Conservation (phyloP, 257 asterid genomes). For the Perilla frutescens region DNA sequence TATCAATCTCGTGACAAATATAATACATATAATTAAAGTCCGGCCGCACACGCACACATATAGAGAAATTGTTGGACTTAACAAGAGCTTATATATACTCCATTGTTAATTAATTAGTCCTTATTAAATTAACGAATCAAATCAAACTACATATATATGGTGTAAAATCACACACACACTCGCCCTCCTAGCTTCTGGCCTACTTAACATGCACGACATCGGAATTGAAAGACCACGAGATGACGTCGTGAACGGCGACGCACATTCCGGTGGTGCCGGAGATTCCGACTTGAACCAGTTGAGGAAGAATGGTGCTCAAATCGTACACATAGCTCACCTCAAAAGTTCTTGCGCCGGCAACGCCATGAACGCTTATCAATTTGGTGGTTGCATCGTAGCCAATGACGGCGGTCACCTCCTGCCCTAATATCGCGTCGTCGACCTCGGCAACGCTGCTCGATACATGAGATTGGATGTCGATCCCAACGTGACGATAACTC, state of each 20-base stretch:
- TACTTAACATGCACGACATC: neutral
- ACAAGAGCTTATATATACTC: too few relatives aligned
- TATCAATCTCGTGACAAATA: too few relatives aligned
- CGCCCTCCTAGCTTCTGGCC: neutral
- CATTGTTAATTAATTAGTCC: too few relatives aligned
- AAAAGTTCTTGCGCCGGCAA: neutral
- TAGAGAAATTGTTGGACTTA: too few relatives aligned
- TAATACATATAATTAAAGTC: too few relatives aligned
- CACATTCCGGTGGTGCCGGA: neutral
- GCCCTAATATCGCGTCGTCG: neutral
- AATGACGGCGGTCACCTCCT: neutral
- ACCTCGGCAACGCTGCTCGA: neutral
- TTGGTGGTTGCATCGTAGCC: neutral
- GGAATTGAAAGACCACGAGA: neutral
- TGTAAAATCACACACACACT: neutral
- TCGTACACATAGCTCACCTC: conserved; percentile 4
- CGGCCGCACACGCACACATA: too few relatives aligned
- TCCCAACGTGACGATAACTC: neutral
- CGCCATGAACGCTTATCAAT: neutral
- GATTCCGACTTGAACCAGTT: conserved; percentile 6
- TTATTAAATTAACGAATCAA: neutral
- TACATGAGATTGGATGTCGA: neutral
- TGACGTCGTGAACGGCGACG: neutral
- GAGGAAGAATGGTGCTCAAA: neutral
- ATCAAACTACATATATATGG: too few relatives aligned